Conservation (phyloP, 768 basidiomycete genomes). For the Lentinula boryana region DNA sequence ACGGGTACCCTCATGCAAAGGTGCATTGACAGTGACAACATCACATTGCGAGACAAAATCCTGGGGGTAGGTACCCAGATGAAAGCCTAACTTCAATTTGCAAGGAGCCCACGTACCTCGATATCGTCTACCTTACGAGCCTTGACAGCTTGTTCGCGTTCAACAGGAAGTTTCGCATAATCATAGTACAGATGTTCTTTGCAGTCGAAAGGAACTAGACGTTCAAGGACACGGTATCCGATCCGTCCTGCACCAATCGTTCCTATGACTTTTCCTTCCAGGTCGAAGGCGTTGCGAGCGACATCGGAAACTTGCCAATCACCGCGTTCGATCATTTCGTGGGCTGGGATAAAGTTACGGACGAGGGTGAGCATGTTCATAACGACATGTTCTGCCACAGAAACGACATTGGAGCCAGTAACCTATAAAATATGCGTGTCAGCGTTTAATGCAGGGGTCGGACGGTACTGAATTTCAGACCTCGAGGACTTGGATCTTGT, state of each 20-base stretch:
- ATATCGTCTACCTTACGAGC: constrained; percentile 76
- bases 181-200: constrained; percentile 91
- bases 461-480: constrained; percentile 15
- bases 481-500: constrained; percentile 75
- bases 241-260: constrained; percentile 82
- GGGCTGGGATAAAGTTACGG: constrained; percentile 83
- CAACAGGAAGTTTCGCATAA: constrained; percentile 66
- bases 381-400: constrained; percentile 86
- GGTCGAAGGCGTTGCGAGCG: constrained; percentile 79
- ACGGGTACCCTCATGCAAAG: constrained; percentile 78
- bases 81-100: not conserved
- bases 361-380: constrained; percentile 90
- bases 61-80: constrained; percentile 7
- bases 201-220: constrained; percentile 76
- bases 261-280: constrained; percentile 88
- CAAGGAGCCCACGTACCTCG: constrained; percentile 39
- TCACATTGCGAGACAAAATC: constrained; percentile 61
- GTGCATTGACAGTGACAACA: constrained; percentile 83
- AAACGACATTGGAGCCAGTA: constrained; percentile 85
- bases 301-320: constrained; percentile 85
- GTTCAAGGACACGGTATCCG: constrained; percentile 82
- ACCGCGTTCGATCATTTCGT: constrained; percentile 84
- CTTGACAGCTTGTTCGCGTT: constrained; percentile 28
- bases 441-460: constrained; percentile 9
- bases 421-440: constrained; percentile 31